Evolutionary conservation across 441 rosid genomes (phyloP), one percentile per base, ranked within the genome.

Genomic region (Hura crepitans): DNA sequence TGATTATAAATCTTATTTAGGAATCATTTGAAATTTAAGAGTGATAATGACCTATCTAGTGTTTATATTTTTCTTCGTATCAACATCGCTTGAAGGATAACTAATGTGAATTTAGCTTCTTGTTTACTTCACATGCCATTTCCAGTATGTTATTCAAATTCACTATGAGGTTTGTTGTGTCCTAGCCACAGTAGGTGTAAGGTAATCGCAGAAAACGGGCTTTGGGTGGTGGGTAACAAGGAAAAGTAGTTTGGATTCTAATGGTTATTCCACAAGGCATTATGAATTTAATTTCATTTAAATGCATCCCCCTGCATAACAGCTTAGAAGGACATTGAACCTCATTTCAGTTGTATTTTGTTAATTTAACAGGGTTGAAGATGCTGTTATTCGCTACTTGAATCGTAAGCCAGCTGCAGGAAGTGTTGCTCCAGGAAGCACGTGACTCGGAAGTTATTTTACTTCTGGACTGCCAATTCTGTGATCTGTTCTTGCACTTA

Each of bases 311-410:
- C 8, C 33, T n/a, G 9, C 31, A 5, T 49, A n/a, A 46, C 25
- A 20, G 62, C 45, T 55, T 7, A 31, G 2, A 22, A 14, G 11
- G 28, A 30, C 27, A 35, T 17, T 49, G 11, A 28, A 39, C 35
- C 27, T 51, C 23, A 43, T 50, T 15, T 69, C 13, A 10, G 28
- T 43, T 43, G n/a, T 49, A 20, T 17, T 71, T 49, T 66, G 57
- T 60, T 70, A 42, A 63, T 25, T 72, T 20, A 27, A 61, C 84
- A 95, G 99, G 99, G 98, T 89, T 42, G 97, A 95, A 74, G 99
- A 95, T 84, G 99, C 99, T 42, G 97, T 92, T 3, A 87, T 95
- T 70, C 92, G 97, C 1, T 95, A 92, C 74, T 76, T 95, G 82
- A 95, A 92, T 74, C 93, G 99, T 68, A 92, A 86, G 81, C 95